Evolutionary conservation across 345 rosid species (phyloP).

Genomic region (Psidium guajava): DNA sequence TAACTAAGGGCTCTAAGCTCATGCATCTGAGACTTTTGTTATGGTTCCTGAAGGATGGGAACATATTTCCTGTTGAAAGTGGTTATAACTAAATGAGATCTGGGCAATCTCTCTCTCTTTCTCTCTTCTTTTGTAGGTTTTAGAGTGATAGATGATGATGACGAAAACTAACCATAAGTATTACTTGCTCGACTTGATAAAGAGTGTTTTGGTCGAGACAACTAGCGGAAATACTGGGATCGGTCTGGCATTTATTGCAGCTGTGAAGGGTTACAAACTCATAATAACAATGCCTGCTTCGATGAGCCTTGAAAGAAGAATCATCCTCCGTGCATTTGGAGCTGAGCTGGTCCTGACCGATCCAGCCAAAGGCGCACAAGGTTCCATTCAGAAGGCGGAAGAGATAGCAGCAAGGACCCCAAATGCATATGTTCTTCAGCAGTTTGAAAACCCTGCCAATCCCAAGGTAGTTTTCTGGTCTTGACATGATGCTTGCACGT

Average conservation of each 20-base stretch:
- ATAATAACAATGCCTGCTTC: conserved; percentile 74
- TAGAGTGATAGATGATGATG: neutral
- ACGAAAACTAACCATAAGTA: neutral
- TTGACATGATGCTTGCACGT: neutral
- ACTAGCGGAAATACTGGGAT: conserved; percentile 73
- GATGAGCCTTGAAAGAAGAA: conserved; percentile 79
- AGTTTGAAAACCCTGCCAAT: conserved; percentile 65
- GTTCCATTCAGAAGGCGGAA: conserved; percentile 63
- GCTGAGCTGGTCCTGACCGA: conserved; percentile 68
- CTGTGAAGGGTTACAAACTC: conserved; percentile 61
- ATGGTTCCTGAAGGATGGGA: neutral
- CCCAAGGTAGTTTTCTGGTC: conserved; percentile 39
- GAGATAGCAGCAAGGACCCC: conserved; percentile 50
- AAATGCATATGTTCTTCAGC: conserved; percentile 48
- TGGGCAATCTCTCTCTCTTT: neutral
- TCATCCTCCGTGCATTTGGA: conserved; percentile 66
- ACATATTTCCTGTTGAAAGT: neutral
- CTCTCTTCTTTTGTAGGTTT: neutral
- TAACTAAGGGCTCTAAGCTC: neutral
- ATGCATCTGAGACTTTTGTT: neutral
- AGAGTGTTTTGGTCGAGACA: conserved; percentile 73
- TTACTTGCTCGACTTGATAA: neutral
- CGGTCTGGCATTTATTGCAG: conserved; percentile 68
- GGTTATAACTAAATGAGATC: neutral
- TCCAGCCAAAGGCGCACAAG: conserved; percentile 54